These are phyloP conservation scores for Excoecaria cochinchinensis DNA, from an alignment of 345 rosid species.

Conservation along the genomic window DNA sequence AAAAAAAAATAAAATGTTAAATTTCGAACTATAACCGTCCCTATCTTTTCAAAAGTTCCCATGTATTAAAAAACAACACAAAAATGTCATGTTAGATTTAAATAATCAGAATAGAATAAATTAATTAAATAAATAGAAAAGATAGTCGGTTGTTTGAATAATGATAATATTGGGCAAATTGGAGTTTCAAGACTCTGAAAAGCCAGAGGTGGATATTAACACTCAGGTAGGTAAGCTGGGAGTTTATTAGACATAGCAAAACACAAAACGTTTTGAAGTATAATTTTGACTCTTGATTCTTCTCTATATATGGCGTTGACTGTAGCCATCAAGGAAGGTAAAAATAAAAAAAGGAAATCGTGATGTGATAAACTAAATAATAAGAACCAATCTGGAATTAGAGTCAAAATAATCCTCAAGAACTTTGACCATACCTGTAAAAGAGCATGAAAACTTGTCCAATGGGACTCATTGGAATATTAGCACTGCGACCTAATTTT, in stretches of 20 bases:
- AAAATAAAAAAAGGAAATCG: neutral
- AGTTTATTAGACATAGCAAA: neutral
- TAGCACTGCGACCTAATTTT: neutral
- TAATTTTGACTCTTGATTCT: neutral
- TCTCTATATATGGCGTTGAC: slow-evolving; percentile 8
- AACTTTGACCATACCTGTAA: slow-evolving; percentile 11
- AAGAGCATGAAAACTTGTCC: neutral
- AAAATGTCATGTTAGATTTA: too few species aligned
- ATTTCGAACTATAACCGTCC: too few species aligned
- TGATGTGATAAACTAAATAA: neutral
- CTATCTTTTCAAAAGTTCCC: too few species aligned
- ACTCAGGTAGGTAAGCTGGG: neutral
- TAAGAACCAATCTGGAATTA: neutral
- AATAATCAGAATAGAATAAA: too few species aligned
- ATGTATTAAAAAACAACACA: too few species aligned
- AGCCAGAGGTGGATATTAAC: neutral
- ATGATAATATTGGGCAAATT: neutral
- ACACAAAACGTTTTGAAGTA: neutral
- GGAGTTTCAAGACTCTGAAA: neutral
- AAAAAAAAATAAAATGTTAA: too few species aligned
- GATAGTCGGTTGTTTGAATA: too few species aligned
- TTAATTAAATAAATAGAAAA: too few species aligned
- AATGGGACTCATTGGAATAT: neutral
- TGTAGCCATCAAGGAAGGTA: slow-evolving; percentile 18
- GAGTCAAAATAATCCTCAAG: neutral